Conservation (phyloP, 1,284 basidiomycete species). For the Cutaneotrichosporon mucoides region DNA sequence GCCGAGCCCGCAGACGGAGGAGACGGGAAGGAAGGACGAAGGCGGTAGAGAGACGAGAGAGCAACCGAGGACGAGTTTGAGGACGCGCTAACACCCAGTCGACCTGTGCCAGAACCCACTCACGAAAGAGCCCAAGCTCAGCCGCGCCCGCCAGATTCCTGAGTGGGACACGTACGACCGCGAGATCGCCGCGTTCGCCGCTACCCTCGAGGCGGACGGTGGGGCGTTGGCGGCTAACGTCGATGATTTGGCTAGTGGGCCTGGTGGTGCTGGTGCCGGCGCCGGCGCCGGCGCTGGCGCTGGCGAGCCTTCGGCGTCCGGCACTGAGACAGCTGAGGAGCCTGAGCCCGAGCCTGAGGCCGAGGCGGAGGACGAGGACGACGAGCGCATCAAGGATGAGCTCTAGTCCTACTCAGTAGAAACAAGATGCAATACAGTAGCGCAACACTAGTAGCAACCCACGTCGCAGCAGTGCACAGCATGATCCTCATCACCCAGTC, state of each 20-base stretch:
- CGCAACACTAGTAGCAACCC: no score
- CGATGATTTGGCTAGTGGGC: slow-evolving; percentile 57
- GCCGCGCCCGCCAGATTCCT: slow-evolving; percentile 87
- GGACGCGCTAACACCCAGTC: slow-evolving; percentile 60
- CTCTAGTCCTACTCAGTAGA: slow-evolving; percentile 3
- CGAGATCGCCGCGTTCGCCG: slow-evolving; percentile 58
- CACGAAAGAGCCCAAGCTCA: slow-evolving; percentile 95
- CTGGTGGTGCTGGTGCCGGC: slow-evolving; percentile 1
- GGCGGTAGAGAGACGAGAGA: no score
- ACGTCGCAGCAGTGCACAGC: background rate
- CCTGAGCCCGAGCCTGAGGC: background rate
- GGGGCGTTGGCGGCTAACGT: slow-evolving; percentile 60
- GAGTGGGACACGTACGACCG: slow-evolving; percentile 93
- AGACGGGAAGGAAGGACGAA: no score
- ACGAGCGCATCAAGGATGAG: slow-evolving; percentile 6
- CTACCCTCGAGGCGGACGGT: slow-evolving; percentile 51
- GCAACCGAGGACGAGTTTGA: no score
- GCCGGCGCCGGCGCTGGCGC: background rate
- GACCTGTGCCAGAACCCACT: slow-evolving; percentile 90
- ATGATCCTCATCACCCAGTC: background rate
- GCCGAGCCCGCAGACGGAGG: no score
- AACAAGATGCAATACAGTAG: background rate
- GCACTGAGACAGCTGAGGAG: slow-evolving; percentile 2
- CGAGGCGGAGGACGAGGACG: background rate
- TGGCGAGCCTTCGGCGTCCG: no score